Evolutionary conservation across 768 basidiomycete species (phyloP).

Genomic region (Pleurotus salmoneostramineus): DNA sequence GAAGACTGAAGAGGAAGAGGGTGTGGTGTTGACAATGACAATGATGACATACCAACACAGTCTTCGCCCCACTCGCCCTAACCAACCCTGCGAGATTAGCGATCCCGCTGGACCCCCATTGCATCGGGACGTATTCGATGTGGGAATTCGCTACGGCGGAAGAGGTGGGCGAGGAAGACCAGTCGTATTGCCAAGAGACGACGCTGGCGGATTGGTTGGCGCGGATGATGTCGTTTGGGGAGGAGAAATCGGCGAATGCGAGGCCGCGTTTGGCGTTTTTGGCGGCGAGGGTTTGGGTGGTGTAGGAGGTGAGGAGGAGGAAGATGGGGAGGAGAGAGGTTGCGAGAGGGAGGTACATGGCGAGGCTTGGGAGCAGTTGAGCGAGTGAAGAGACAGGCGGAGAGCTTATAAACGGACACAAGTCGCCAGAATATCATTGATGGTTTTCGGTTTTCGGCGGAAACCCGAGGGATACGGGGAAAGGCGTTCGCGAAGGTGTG

Average conservation of each 20-base stretch:
- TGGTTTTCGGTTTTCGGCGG: too few species aligned
- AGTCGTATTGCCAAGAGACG: conserved; percentile 37
- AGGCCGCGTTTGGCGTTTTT: conserved; percentile 36
- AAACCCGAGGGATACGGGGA: too few species aligned
- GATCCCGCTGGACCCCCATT: conserved; percentile 28
- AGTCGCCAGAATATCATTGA: too few species aligned
- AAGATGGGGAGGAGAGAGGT: too few species aligned
- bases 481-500: too few species aligned
- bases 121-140: conserved; percentile 34
- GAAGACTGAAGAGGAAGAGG: background rate
- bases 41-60: conserved; percentile 26
- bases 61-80: conserved; percentile 30
- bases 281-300: conserved; percentile 6
- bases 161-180: conserved; percentile 30
- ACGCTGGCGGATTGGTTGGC: conserved; percentile 23
- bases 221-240: conserved; percentile 21
- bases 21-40: too few species aligned
- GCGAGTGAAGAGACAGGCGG: too few species aligned
- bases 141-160: conserved; percentile 22
- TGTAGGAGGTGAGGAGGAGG: too few species aligned
- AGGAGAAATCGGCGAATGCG: conserved; percentile 23
- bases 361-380: too few species aligned
- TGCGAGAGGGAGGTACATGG: too few species aligned
- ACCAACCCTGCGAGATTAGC: conserved; percentile 23
- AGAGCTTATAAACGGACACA: too few species aligned